These are phyloP conservation scores for Solanum aculeatissimum DNA, from an alignment of 305 asterid species.

Conservation along the genomic window DNA sequence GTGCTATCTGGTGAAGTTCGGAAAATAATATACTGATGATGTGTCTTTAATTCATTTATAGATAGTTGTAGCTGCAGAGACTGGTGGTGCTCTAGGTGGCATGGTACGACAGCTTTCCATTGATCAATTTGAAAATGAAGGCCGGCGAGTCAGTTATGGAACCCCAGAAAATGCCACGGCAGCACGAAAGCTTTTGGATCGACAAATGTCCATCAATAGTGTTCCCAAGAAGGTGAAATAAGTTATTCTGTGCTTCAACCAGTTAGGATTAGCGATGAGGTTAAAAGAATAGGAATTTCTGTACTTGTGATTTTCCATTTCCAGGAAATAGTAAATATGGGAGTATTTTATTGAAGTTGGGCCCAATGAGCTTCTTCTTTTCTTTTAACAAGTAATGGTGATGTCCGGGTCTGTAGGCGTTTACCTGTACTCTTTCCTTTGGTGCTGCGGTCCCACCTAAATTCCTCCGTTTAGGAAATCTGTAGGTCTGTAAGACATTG, in stretches of 20 bases:
- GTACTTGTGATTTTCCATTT: neutral
- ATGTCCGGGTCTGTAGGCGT: neutral
- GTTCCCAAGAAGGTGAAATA: conserved; percentile 83
- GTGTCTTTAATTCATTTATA: conserved; percentile 18
- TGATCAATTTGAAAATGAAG: conserved; percentile 98
- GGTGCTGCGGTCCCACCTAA: neutral
- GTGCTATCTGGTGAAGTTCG: neutral
- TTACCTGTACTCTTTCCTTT: neutral
- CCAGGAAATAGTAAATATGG: neutral
- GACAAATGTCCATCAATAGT: conserved; percentile 94
- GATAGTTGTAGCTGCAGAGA: conserved; percentile 99
- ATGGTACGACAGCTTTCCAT: conserved; percentile 98
- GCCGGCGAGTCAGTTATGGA: conserved; percentile 96
- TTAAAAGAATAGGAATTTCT: neutral
- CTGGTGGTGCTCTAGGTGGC: conserved; percentile 98
- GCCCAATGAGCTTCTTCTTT: neutral
- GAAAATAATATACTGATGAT: neutral
- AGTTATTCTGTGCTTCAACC: neutral
- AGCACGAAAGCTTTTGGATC: conserved; percentile 90
- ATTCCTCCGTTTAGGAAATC: neutral
- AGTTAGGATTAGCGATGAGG: neutral
- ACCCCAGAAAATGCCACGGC: conserved; percentile 98
- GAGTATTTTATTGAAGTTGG: neutral
- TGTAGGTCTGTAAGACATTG: neutral
- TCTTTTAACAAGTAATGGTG: neutral